phyloP scores from a whole-genome alignment of 768 basidiomycete species.

The Epithele typhae region DNA sequence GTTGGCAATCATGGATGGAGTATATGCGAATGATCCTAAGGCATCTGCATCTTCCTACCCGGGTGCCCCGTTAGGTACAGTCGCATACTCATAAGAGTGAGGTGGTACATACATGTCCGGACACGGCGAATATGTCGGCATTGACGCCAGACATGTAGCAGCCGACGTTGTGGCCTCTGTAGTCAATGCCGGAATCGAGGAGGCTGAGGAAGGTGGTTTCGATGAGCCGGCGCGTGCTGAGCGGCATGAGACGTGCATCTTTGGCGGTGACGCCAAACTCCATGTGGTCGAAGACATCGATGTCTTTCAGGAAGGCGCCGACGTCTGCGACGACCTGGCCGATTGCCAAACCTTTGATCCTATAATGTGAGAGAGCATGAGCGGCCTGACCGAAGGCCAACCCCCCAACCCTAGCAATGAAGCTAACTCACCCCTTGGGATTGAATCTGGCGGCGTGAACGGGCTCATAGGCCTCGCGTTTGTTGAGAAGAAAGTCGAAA shows the following conservation, averaged over 20 bases:
- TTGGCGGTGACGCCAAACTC: constrained; percentile 37
- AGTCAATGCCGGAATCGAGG: constrained; percentile 45
- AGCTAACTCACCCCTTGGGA: constrained; percentile 25
- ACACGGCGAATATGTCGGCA: constrained; percentile 22
- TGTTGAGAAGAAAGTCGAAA: constrained; percentile 32
- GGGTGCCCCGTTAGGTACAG: background rate
- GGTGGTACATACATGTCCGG: constrained; percentile 24
- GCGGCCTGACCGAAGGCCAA: constrained; percentile 9
- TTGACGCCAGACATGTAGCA: constrained; percentile 35
- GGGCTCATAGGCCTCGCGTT: constrained; percentile 29
- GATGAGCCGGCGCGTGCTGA: constrained; percentile 32
- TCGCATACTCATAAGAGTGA: background rate
- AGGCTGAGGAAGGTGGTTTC: constrained; percentile 38
- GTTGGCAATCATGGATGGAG: constrained; percentile 36
- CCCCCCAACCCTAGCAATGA: background rate
- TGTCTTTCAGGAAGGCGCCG: constrained; percentile 37
- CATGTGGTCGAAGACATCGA: constrained; percentile 32
- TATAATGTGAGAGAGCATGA: background rate
- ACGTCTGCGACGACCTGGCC: constrained; percentile 22
- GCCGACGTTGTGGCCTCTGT: constrained; percentile 38
- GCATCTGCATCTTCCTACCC: constrained; percentile 32
- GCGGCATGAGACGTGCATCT: constrained; percentile 33
- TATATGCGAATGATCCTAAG: constrained; percentile 30
- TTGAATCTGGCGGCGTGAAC: constrained; percentile 31
- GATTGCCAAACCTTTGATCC: background rate